Conservation (phyloP, 805 yeast species). For the Candida berthetii region DNA sequence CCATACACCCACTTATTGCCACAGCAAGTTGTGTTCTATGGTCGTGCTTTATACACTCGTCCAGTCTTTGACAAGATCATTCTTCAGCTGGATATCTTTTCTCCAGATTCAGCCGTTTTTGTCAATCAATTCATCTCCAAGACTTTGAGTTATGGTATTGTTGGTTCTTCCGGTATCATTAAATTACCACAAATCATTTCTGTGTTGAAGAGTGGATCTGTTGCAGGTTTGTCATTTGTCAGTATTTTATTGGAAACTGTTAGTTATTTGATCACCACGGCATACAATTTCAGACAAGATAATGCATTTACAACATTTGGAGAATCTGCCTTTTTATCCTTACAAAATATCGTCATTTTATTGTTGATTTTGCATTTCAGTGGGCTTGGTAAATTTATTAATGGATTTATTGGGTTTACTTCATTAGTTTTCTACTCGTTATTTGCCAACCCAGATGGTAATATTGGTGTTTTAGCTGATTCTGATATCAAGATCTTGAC, state of each 20-base stretch:
- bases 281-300: slow-evolving; percentile 28
- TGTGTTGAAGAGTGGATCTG: slow-evolving; percentile 24
- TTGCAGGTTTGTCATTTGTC: slow-evolving; percentile 27
- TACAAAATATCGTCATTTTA: slow-evolving; percentile 29
- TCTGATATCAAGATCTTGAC: slow-evolving; percentile 19
- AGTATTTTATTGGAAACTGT: slow-evolving; percentile 27
- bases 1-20: slow-evolving; percentile 15
- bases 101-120: slow-evolving; percentile 16
- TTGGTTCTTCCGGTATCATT: slow-evolving; percentile 28
- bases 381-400: slow-evolving; percentile 9
- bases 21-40: slow-evolving; percentile 12
- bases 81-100: slow-evolving; percentile 18
- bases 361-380: slow-evolving; percentile 20
- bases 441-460: slow-evolving; percentile 11
- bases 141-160: slow-evolving; percentile 28
- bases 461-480: slow-evolving; percentile 17
- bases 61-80: slow-evolving; percentile 21
- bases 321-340: slow-evolving; percentile 26
- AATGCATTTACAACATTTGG: slow-evolving; percentile 33
- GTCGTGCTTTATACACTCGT: slow-evolving; percentile 18
- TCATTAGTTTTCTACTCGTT: slow-evolving; percentile 11
- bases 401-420: slow-evolving; percentile 13
- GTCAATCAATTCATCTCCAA: slow-evolving; percentile 24
- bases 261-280: slow-evolving; percentile 24
- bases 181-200: slow-evolving; percentile 35